phyloP scores from a whole-genome alignment of 805 yeast genomes.

The Aciculoconidium aculeatum region DNA sequence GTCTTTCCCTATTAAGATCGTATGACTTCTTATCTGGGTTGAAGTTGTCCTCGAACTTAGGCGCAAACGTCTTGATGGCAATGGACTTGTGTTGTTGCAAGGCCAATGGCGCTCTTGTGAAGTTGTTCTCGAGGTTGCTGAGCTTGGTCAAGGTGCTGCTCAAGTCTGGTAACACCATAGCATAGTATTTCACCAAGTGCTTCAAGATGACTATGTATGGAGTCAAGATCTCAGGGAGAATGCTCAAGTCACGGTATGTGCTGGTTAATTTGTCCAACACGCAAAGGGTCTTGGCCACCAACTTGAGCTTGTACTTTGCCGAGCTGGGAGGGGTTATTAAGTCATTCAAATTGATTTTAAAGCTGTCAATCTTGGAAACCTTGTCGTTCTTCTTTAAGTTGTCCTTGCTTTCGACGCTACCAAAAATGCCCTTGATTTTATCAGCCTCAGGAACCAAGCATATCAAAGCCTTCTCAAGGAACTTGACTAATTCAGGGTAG shows the following conservation, averaged over 20 bases:
- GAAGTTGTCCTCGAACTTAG: constrained; percentile 92
- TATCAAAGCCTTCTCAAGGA: constrained; percentile 47
- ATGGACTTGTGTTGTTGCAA: constrained; percentile 81
- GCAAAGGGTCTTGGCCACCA: constrained; percentile 28
- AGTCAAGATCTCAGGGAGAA: constrained; percentile 52
- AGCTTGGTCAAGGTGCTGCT: constrained; percentile 45
- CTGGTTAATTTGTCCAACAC: constrained; percentile 25
- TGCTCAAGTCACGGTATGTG: constrained; percentile 58
- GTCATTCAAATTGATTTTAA: constrained; percentile 4
- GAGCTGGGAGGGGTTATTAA: constrained; percentile 3
- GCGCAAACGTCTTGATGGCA: constrained; percentile 79
- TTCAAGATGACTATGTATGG: constrained; percentile 43
- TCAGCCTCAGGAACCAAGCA: constrained; percentile 38
- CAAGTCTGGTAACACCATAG: constrained; percentile 26
- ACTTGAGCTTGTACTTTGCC: constrained; percentile 18
- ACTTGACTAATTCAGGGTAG: constrained; percentile 70
- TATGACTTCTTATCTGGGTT: constrained; percentile 92
- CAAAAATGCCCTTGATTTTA: constrained; percentile 10
- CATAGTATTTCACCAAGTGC: constrained; percentile 31
- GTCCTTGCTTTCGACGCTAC: too few species aligned
- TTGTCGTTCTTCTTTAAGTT: constrained; percentile 9
- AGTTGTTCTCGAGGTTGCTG: constrained; percentile 36
- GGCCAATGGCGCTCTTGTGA: constrained; percentile 51
- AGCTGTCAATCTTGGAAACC: constrained; percentile 11
- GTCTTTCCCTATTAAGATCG: constrained; percentile 75